phyloP scores from a whole-genome alignment of 2,329 filamentous ascomycete genomes.

The Pseudocercospora macadamiae region DNA sequence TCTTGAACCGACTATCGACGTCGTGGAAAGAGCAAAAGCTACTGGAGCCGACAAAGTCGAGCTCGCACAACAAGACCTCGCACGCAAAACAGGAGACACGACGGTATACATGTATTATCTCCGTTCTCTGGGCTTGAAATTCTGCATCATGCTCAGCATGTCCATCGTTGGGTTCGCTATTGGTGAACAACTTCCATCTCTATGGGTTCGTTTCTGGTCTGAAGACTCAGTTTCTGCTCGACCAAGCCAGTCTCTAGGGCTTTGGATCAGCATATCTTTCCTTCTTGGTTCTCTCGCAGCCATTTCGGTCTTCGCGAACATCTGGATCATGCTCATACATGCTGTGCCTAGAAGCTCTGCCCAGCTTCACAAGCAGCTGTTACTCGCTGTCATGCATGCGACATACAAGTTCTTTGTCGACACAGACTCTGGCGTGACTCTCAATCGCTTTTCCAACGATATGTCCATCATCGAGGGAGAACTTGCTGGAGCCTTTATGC shows the following conservation, averaged over 20 bases:
- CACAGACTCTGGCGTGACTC: conserved; percentile 49
- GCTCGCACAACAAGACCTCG: conserved; percentile 22
- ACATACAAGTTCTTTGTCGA: conserved; percentile 48
- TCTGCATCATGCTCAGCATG: conserved; percentile 35
- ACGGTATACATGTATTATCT: conserved; percentile 42
- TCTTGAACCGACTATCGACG: background rate
- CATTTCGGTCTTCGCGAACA: too few relatives aligned
- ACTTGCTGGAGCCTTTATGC: conserved; percentile 39
- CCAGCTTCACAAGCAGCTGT: conserved; percentile 24
- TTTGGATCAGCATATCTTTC: conserved; percentile 22
- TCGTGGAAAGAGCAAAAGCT: background rate
- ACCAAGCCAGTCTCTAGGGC: conserved; percentile 9
- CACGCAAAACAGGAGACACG: conserved; percentile 42
- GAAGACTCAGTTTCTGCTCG: conserved; percentile 32
- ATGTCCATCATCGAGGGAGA: conserved; percentile 51
- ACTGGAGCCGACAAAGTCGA: conserved; percentile 13
- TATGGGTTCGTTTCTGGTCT: conserved; percentile 57
- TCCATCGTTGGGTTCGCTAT: conserved; percentile 40
- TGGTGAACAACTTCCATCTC: conserved; percentile 42
- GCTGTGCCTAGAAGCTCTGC: conserved; percentile 25
- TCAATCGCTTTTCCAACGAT: conserved; percentile 55
- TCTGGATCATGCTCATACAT: conserved; percentile 26
- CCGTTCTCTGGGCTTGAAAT: conserved; percentile 29
- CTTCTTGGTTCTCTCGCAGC: too few relatives aligned
- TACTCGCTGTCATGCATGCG: conserved; percentile 28